Evolutionary conservation across 495 filamentous ascomycete genomes (phyloP), one percentile per base, ranked within the genome.

Genomic region (Penicillium cataractarum): DNA sequence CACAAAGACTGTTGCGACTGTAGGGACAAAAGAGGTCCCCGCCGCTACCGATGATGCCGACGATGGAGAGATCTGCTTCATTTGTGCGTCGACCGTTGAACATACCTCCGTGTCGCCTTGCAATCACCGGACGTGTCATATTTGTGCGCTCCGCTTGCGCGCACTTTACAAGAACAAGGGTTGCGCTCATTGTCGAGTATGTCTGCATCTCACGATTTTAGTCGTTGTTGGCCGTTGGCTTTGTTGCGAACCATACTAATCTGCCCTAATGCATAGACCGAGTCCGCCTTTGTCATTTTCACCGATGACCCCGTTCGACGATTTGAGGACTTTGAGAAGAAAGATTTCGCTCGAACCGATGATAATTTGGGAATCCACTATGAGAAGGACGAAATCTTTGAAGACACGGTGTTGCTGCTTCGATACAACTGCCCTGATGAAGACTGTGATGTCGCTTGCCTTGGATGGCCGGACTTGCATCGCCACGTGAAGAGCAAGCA

Each of bases 111-210:
- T 98, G 50, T 87, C 93, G 19, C 95, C 95, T 15, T 99, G 95
- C 75, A 97, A 95, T 72, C 96, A 99, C 77, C 83, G 88, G 21
- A 97, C 92, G 10, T 99, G 95, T 73, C 95, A 98, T 77, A 96
- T 98, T 57, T 99, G 95, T 72, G 87, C 93, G 4, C 76, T 99
- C 65, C 83, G 96, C 51, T 80, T 97, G 78, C 84, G 95, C 54
- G 95, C 93, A 0, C 76, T 99, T 46, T 99, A 98, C 74, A 98
- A 97, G 82, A 94, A 86, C 61, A 96, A 93, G 73, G 88, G 90
- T 56, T 99, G 95, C 71, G 90, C 93, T 17, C 93, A 98, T 79
- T 99, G 95, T 76, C 82, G 95, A 58, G 92, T 94, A 83, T 65
- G 88, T 78, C 63, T 19, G 35, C 61, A 21, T 63, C 22, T 46